These are phyloP conservation scores for Monosporozyma servazzii DNA, from an alignment of 805 yeast species.

Conservation along the genomic window DNA sequence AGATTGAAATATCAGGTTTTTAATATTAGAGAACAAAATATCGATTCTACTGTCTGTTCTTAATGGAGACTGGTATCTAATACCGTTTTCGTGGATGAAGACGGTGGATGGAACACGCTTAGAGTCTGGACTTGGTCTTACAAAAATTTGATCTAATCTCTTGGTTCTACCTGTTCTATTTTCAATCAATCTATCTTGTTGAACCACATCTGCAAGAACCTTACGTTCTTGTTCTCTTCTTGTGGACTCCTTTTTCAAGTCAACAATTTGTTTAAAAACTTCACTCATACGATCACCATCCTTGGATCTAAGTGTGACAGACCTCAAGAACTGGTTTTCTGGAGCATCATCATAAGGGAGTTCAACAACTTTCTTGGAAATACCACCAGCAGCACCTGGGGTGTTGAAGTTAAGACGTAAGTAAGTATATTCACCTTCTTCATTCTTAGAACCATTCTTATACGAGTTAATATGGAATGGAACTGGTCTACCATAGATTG, in stretches of 20 bases:
- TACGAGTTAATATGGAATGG: slow-evolving; percentile 94
- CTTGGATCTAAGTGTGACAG: slow-evolving; percentile 78
- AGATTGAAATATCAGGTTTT: slow-evolving; percentile 91
- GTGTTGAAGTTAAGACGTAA: slow-evolving; percentile 85
- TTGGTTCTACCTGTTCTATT: slow-evolving; percentile 75
- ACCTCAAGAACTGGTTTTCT: slow-evolving; percentile 77
- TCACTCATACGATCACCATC: slow-evolving; percentile 89
- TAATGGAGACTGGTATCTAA: slow-evolving; percentile 81
- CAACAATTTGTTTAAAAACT: slow-evolving; percentile 81
- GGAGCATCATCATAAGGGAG: slow-evolving; percentile 86
- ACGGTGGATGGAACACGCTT: slow-evolving; percentile 87
- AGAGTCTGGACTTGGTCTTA: slow-evolving; percentile 96
- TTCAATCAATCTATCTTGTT: slow-evolving; percentile 81
- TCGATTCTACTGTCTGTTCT: slow-evolving; percentile 82
- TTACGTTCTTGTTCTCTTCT: slow-evolving; percentile 86
- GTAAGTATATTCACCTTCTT: slow-evolving; percentile 92
- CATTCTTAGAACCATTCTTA: slow-evolving; percentile 89
- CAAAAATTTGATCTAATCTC: slow-evolving; percentile 78
- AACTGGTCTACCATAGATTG: slow-evolving; percentile 92
- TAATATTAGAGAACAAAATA: slow-evolving; percentile 79
- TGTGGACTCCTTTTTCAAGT: slow-evolving; percentile 82
- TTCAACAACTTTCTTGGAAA: slow-evolving; percentile 59
- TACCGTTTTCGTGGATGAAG: slow-evolving; percentile 91
- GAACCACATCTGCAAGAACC: slow-evolving; percentile 87
- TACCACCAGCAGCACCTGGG: slow-evolving; percentile 77